phyloP scores from a whole-genome alignment of 495 filamentous ascomycete genomes.

The Letharia columbiana region DNA sequence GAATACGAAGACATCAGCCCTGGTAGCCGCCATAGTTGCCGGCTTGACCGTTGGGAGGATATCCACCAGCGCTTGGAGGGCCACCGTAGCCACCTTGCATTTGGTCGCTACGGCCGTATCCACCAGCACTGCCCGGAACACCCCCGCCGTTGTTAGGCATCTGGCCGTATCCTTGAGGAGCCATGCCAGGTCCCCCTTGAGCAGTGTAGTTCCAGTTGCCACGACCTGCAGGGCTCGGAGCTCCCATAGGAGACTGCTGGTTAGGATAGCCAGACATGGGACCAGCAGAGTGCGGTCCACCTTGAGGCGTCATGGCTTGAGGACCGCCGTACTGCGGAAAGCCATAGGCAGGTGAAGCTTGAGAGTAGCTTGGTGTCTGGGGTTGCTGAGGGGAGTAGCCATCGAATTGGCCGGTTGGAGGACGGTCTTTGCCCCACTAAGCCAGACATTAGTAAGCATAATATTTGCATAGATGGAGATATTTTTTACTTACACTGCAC shows the following conservation, averaged over 20 bases:
- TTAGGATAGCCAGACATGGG: conserved; percentile 25
- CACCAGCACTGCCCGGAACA: conserved; percentile 62
- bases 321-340: conserved; percentile 85
- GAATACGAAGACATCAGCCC: conserved; percentile 27
- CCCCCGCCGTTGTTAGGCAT: conserved; percentile 67
- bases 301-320: conserved; percentile 66
- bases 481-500: conserved; percentile 73
- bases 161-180: conserved; percentile 50
- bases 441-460: conserved; percentile 26
- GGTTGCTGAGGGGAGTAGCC: conserved; percentile 71
- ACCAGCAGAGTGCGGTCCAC: conserved; percentile 34
- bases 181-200: conserved; percentile 49
- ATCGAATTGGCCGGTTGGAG: conserved; percentile 73
- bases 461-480: background rate
- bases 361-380: conserved; percentile 52
- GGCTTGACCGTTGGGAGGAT: conserved; percentile 24
- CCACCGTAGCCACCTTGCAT: conserved; percentile 66
- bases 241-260: conserved; percentile 32
- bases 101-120: conserved; percentile 71
- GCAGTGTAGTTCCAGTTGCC: conserved; percentile 49
- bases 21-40: conserved; percentile 48
- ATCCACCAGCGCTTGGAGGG: conserved; percentile 42
- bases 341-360: conserved; percentile 67
- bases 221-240: conserved; percentile 52
- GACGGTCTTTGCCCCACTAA: conserved; percentile 98